phyloP scores from a whole-genome alignment of 78 protist genomes.

The Isochrysis galbana region DNA sequence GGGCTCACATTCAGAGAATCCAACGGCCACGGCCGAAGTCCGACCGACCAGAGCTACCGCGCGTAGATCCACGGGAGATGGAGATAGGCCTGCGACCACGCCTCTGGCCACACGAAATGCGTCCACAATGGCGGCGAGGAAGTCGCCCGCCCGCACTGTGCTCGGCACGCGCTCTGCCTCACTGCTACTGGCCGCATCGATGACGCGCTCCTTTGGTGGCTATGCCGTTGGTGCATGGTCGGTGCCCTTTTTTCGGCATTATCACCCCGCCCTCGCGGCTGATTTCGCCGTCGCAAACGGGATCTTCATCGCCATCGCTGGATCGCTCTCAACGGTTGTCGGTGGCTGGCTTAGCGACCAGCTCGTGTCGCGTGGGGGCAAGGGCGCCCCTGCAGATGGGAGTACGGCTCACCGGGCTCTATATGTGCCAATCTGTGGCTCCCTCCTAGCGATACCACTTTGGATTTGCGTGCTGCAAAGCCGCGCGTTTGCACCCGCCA shows the following conservation, averaged over 20 bases:
- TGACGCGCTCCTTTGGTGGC: background rate
- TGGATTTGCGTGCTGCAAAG: background rate
- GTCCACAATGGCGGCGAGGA: background rate
- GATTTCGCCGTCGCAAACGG: background rate
- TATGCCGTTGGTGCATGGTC: background rate
- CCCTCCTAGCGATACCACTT: background rate
- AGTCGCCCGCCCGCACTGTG: background rate
- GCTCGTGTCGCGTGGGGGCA: no score
- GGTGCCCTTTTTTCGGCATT: background rate
- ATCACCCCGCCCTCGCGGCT: background rate
- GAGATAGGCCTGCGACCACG: background rate
- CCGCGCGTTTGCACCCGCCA: background rate
- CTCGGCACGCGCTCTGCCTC: background rate
- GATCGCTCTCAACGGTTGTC: background rate
- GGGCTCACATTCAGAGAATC: background rate
- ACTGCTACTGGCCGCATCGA: background rate
- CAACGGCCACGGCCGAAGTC: background rate
- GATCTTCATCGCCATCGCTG: background rate
- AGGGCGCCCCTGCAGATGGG: no score
- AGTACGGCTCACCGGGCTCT: no score
- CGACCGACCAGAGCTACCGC: no score
- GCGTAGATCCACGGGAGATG: no score
- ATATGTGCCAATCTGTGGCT: background rate
- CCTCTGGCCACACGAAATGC: background rate
- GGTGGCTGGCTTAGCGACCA: background rate